phyloP scores from a whole-genome alignment of 306 rosid genomes.

The Cicer yamashitae region DNA sequence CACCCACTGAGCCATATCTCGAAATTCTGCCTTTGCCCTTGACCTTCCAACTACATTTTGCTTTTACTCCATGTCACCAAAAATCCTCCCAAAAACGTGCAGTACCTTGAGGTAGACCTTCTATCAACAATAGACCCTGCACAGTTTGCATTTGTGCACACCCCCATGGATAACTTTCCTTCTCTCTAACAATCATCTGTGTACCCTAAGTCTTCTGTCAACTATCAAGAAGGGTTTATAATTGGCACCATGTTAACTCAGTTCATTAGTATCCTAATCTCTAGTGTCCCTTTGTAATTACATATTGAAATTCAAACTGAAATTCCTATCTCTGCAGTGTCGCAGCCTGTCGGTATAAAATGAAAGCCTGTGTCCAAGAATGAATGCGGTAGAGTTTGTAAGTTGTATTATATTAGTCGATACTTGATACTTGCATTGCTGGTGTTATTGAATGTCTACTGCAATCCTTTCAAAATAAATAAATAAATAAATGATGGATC shows the following conservation, averaged over 20 bases:
- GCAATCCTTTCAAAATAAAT: not conserved
- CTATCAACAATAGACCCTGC: not conserved
- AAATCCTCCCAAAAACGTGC: not conserved
- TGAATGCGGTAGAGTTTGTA: not conserved
- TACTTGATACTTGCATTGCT: conserved; percentile 12
- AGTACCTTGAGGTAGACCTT: not conserved
- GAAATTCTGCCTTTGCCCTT: not conserved
- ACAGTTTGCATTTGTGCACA: not conserved
- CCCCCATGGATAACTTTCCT: not conserved
- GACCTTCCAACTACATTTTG: not conserved
- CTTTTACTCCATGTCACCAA: not conserved
- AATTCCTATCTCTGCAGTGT: not conserved
- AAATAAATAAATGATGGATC: conserved; percentile 14
- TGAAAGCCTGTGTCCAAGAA: not conserved
- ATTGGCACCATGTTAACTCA: not conserved
- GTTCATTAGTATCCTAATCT: conserved; percentile 1
- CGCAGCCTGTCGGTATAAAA: not conserved
- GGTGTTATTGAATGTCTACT: not conserved
- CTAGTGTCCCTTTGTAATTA: not conserved
- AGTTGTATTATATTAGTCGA: not conserved
- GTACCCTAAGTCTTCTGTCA: not conserved
- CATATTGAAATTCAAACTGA: not conserved
- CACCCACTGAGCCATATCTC: not conserved
- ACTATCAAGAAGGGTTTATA: not conserved
- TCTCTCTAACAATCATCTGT: not conserved